These are phyloP conservation scores for Melaleuca quinquenervia DNA, from an alignment of 345 rosid species.

Conservation along the genomic window DNA sequence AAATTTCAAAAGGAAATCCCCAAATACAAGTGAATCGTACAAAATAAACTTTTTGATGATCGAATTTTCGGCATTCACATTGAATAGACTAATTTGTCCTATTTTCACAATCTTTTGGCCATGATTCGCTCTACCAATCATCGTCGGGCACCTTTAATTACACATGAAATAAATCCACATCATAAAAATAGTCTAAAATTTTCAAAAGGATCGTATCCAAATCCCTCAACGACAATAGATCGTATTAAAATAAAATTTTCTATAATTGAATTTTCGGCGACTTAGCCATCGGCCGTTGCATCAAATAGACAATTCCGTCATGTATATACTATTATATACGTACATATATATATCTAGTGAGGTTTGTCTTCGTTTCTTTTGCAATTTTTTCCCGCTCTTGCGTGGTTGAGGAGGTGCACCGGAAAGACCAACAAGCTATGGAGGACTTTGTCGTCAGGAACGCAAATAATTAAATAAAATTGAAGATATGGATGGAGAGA, in stretches of 20 bases:
- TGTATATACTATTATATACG: neutral
- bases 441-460: neutral
- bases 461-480: neutral
- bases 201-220: neutral
- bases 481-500: neutral
- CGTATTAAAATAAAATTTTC: neutral
- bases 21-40: neutral
- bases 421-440: neutral
- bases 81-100: neutral
- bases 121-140: neutral
- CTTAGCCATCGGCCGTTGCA: neutral
- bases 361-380: neutral
- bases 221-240: neutral
- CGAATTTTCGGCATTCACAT: neutral
- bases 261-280: neutral
- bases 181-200: neutral
- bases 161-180: neutral
- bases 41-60: neutral
- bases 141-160: neutral
- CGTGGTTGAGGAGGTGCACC: neutral
- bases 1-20: neutral
- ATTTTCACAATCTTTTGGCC: neutral
- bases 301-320: neutral
- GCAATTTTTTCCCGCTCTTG: neutral
- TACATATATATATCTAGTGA: neutral